Evolutionary conservation across 768 basidiomycete species (phyloP).

Genomic region (Suillus plorans): DNA sequence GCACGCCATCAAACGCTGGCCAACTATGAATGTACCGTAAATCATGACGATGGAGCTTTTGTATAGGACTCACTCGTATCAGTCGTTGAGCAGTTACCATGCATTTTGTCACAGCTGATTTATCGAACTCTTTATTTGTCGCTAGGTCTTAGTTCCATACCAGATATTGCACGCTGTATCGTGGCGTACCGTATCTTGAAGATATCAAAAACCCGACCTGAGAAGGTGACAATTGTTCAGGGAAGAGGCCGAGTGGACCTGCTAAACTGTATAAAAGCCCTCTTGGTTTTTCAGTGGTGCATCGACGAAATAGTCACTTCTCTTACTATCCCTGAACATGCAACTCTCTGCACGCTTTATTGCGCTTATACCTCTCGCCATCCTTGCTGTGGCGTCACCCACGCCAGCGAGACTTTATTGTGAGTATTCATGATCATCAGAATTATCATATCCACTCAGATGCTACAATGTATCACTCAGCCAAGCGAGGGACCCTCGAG

Average conservation of each 20-base stretch:
- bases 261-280: not conserved
- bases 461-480: not conserved
- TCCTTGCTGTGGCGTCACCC: conserved; percentile 2
- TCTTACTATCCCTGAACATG: not conserved
- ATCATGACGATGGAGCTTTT: too few species aligned
- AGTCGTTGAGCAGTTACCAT: not conserved
- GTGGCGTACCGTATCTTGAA: not conserved
- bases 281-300: not conserved
- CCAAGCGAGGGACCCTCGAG: not conserved
- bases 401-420: not conserved
- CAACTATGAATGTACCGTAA: not conserved
- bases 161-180: not conserved
- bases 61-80: not conserved
- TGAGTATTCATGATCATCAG: not conserved
- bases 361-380: not conserved
- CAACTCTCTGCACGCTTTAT: not conserved
- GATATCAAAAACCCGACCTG: not conserved
- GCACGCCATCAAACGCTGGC: not conserved
- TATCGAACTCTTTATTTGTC: not conserved
- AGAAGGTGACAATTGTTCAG: too few species aligned
- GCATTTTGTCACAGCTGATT: not conserved
- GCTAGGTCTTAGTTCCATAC: not conserved
- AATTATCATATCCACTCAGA: not conserved
- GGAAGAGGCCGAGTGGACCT: not conserved
- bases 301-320: not conserved